phyloP scores from a whole-genome alignment of 495 filamentous ascomycete species.

The Podospora anserina region DNA sequence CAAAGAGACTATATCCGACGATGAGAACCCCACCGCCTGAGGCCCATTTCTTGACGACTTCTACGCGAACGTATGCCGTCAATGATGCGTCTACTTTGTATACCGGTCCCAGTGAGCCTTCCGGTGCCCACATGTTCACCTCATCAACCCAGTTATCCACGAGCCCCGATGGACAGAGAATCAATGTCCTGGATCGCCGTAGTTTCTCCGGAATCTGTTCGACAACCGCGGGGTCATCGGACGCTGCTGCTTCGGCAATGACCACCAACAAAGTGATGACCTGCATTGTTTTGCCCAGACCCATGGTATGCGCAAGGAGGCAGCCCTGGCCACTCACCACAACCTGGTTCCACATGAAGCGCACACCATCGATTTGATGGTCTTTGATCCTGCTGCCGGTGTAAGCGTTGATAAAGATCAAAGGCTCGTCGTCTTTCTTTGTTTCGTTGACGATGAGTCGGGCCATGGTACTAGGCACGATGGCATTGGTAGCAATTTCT shows the following conservation, averaged over 20 bases:
- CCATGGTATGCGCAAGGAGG: slow-evolving; percentile 89
- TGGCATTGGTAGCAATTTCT: slow-evolving; percentile 36
- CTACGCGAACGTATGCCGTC: slow-evolving; percentile 34
- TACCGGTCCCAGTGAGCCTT: slow-evolving; percentile 49
- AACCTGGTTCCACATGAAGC: slow-evolving; percentile 87
- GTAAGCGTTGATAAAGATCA: slow-evolving; percentile 49
- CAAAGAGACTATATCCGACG: slow-evolving; percentile 68
- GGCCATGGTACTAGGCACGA: slow-evolving; percentile 40
- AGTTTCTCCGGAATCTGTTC: slow-evolving; percentile 66
- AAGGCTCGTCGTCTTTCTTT: slow-evolving; percentile 54
- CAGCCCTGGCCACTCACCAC: slow-evolving; percentile 64
- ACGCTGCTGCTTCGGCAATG: slow-evolving; percentile 62
- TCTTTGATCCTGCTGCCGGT: slow-evolving; percentile 52
- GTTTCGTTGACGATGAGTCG: slow-evolving; percentile 67
- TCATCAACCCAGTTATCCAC: slow-evolving; percentile 84
- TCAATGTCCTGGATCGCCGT: slow-evolving; percentile 59
- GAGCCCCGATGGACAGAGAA: slow-evolving; percentile 73
- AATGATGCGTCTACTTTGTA: slow-evolving; percentile 46
- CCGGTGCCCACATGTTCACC: slow-evolving; percentile 63
- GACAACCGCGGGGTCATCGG: slow-evolving; percentile 51
- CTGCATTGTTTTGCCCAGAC: slow-evolving; percentile 92
- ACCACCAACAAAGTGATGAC: slow-evolving; percentile 75
- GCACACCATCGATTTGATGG: slow-evolving; percentile 64
- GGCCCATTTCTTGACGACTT: slow-evolving; percentile 57
- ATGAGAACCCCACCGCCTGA: slow-evolving; percentile 67